Base-by-base conservation (phyloP, 148 eudicot genomes). In the Heliamphora exappendiculata region DNA sequence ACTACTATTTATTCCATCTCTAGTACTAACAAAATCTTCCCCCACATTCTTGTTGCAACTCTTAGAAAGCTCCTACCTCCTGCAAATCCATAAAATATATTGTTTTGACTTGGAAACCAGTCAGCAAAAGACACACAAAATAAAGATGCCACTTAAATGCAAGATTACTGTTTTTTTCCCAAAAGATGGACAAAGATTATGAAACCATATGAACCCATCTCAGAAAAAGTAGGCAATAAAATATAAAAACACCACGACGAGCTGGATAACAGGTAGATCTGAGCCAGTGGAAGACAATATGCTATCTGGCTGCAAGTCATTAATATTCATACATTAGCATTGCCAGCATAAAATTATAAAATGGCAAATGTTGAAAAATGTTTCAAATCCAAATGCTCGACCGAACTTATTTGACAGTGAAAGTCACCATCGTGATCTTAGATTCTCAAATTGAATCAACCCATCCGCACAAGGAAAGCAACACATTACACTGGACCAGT, bases 401-500 rank as follows among this genome's bases (percentile, higher is more conserved):
- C 31, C 29, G 22, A 67, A 67, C 26, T 42, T 67, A 42, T 39
- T 41, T n/a, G n/a, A n/a, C n/a, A n/a, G n/a, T n/a, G n/a, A n/a
- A n/a, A n/a, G n/a, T n/a, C n/a, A n/a, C n/a, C n/a, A n/a, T n/a
- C n/a, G n/a, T n/a, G 14, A 42, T 39, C 71, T 2, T 67, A n/a
- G 29, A 33, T n/a, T 9, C 31, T 44, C 72, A 68, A 5, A 36
- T 14, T 45, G 10, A 42, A 24, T 24, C 6, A 42, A 13, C n/a
- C 72, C 33, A 69, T 36, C 19, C 33, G 13, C 29, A 69, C n/a
- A 45, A 69, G 70, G 70, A 67, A 39, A 22, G 13, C n/a, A 67
- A 39, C n/a, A 14, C 72, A n/a, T 22, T 1, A n/a, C 22, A 24
- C 26, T 44, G 72, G 34, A 41, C 9, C 49, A 8, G 26, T 39